A percentile compares a stretch with the other conserved stretches of the same genome.
Conservation (phyloP, 192 early-diverging fungal genomes). For the Coemansia sp. region DNA sequence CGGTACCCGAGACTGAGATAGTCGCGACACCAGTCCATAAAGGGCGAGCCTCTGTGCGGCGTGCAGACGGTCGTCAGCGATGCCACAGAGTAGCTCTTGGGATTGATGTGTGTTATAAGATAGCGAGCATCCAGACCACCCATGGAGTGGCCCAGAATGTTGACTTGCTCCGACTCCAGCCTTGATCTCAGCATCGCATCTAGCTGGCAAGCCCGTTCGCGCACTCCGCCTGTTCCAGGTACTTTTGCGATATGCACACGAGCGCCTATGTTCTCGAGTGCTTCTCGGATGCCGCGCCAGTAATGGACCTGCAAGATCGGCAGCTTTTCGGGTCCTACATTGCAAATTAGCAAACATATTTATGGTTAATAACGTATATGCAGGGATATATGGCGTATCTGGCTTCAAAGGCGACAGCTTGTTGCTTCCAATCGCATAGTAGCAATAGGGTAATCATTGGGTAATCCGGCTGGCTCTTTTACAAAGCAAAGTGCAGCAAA, state of each 20-base stretch:
- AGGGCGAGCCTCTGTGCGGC: constrained; percentile 86
- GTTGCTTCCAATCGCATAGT: no score
- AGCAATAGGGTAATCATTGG: background rate
- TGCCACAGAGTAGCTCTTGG: constrained; percentile 66
- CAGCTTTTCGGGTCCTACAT: constrained; percentile 65
- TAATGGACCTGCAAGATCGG: constrained; percentile 86
- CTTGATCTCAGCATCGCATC: constrained; percentile 64
- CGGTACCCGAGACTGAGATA: constrained; percentile 76
- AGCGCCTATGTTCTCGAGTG: constrained; percentile 74
- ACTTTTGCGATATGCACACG: constrained; percentile 80
- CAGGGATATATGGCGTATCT: no score
- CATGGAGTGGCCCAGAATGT: constrained; percentile 94
- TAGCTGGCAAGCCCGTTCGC: constrained; percentile 74
- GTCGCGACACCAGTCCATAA: constrained; percentile 95
- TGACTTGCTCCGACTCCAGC: constrained; percentile 57
- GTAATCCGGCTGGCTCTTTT: no score
- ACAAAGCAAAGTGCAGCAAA: no score
- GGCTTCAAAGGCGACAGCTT: no score
- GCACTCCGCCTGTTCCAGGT: constrained; percentile 68
- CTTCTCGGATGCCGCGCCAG: constrained; percentile 79
- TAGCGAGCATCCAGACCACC: constrained; percentile 94
- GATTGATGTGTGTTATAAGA: constrained; percentile 78
- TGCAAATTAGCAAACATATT: no score
- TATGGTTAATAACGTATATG: no score
- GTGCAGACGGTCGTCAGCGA: constrained; percentile 92